Evolutionary conservation across 1,284 basidiomycete species (phyloP), one percentile per base, ranked within the genome.

Genomic region (Lentinula novae-zelandiae): DNA sequence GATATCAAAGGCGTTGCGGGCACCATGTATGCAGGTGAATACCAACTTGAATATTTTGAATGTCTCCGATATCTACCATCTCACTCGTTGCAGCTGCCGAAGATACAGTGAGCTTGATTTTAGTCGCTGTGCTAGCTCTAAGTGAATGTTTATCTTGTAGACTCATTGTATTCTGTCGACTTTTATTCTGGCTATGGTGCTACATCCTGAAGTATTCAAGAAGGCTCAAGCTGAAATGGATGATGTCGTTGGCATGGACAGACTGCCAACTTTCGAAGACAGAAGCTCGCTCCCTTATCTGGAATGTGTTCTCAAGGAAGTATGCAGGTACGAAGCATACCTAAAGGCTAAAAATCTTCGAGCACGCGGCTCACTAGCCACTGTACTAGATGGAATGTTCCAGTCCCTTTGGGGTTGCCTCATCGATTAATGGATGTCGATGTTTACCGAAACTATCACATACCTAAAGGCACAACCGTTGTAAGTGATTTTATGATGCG

Each of bases 1-100:
- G 82, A 83, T 67, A 84, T 85, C 67, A 83, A 80, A 72, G 82
- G 82, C 39, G 77, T 80, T 27, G 82, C 82, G 44, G 82, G 79
- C 15, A 81, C 79, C 10, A 70, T 85, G 53, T 83, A 79, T 68
- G 79, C 76, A 58, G 78, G 78, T 79, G 66, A 62, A 71, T 36
- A 20, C 22, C 17, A 22, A 3, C 10, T 48, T 20, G 10, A 42
- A 17, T 15, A 31, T 39, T 40, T 12, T 2, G 17, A 22, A 8
- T 12, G 8, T 39, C 34, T 34, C 15, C 20, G 3, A 5, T 38
- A 44, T 34, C 13, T 31, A 3, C 9, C 40, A 5, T 17, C 39
- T 31, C 38, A 33, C 33, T 17, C 10, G 17, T 39, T n/a, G 68
- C 66, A 78, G 78, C 78, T 57, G 76, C 76, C 33, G 76, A 76